Evolutionary conservation across 176 grass and related monocot species (phyloP).

Genomic region (Raddia guianensis): DNA sequence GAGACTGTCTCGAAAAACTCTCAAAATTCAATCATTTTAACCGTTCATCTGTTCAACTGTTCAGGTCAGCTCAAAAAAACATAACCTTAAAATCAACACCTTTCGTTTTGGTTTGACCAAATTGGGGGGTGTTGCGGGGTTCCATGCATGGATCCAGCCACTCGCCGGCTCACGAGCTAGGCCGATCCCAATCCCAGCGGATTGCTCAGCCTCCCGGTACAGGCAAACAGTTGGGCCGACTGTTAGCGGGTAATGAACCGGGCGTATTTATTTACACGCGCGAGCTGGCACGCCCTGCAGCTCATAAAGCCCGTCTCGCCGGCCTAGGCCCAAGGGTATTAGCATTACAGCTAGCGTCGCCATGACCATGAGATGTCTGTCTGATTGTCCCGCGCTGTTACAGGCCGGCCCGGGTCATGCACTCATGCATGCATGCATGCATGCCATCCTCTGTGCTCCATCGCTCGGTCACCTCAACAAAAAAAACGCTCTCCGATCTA

Average conservation of each 20-base stretch:
- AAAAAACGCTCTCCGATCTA: too few relatives aligned
- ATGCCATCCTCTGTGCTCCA: background rate
- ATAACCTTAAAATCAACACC: too few relatives aligned
- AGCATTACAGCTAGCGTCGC: background rate
- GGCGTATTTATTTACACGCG: conserved; percentile 8
- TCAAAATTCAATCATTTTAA: too few relatives aligned
- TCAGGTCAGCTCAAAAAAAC: too few relatives aligned
- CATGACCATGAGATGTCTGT: conserved; percentile 7
- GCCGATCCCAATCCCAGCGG: background rate
- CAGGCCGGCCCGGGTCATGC: background rate
- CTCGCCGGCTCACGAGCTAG: background rate
- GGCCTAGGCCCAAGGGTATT: background rate
- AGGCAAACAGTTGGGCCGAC: background rate
- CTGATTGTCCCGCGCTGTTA: background rate
- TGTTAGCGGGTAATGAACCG: conserved; percentile 2
- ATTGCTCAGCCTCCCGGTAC: background rate
- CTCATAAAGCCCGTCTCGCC: conserved; percentile 1
- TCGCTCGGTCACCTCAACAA: too few relatives aligned
- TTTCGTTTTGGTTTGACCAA: too few relatives aligned
- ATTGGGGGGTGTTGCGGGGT: too few relatives aligned
- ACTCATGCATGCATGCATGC: too few relatives aligned
- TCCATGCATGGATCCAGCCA: background rate
- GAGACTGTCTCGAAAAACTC: too few relatives aligned
- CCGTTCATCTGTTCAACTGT: too few relatives aligned
- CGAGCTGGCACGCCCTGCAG: conserved; percentile 25